Evolutionary conservation across 2,329 filamentous ascomycete species (phyloP), one percentile per base, ranked within the genome.

Genomic region (Triangularia setosa): DNA sequence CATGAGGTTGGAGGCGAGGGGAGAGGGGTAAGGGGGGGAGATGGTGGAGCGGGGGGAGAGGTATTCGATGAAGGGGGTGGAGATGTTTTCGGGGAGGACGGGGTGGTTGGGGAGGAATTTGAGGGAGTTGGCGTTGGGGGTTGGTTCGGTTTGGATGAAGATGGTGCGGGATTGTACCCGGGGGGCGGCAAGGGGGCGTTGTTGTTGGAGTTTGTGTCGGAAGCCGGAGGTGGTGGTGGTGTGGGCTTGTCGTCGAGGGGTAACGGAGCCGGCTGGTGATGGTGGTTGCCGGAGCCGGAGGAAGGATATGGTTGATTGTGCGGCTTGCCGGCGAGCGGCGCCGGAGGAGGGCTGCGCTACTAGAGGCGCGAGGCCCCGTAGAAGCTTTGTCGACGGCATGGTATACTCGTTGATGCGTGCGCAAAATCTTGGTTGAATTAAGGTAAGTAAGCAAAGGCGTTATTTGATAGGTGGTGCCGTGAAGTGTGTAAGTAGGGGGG

Each of bases 111-210:
- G 95, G 44, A 96, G 85, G 79, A 99, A 99, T 80, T 99, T 99
- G 73, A 98, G 84, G 33, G 93, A 93, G 80, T 98, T 93, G n/a
- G 88, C 83, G 78, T 99, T 99, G 25, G 95, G 95, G 1, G 95
- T 99, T 69, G 85, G 86, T 75, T 98, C 94, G 4, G 94, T 98
- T 79, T 99, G 95, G 74, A 99, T 99, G 81, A 98, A 99, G 77
- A 99, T 96, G 24, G 88, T 93, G 69, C 94, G 89, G 65, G n/a
- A n/a, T n/a, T n/a, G n/a, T n/a, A n/a, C n/a, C n/a, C 75, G 76
- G 58, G 68, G 21, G n/a, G 7, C 8, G n/a, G 40, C 4, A n/a
- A 40, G 64, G 24, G 62, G 64, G n/a, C 52, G 53, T 57, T 54
- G 25, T n/a, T 58, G 53, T 16, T 63, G 64, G 30, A 73, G 64